A percentile compares a stretch with the other conserved stretches of the same genome.
phyloP scores from a whole-genome alignment of 139 green algal species.

The Pedinophyceae sp. region DNA sequence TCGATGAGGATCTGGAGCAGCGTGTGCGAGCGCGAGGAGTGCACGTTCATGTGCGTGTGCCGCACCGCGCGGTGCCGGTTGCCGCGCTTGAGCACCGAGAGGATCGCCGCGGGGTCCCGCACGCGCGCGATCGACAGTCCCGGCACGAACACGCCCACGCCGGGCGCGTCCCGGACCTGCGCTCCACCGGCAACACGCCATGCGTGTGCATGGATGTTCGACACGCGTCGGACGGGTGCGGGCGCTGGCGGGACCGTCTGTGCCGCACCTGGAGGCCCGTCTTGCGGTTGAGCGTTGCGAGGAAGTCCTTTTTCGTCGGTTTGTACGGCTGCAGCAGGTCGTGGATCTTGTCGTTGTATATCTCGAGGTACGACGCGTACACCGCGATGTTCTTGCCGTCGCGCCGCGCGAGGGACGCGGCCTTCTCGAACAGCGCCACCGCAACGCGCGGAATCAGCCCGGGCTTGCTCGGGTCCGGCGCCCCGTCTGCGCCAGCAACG shows the following conservation, averaged over 20 bases:
- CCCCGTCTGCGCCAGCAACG: neutral
- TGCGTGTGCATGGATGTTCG: too few species aligned
- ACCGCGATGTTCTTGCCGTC: slow-evolving; percentile 7
- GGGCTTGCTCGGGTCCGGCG: slow-evolving; percentile 1
- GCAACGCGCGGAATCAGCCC: slow-evolving; percentile 39
- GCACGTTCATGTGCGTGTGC: slow-evolving; percentile 47
- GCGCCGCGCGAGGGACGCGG: slow-evolving; percentile 8
- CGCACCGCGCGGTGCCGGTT: slow-evolving; percentile 12
- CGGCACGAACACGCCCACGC: neutral
- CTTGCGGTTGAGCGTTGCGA: slow-evolving; percentile 20
- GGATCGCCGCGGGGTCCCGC: neutral
- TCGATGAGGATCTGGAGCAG: slow-evolving; percentile 38
- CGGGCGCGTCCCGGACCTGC: neutral
- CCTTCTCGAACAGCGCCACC: slow-evolving; percentile 29
- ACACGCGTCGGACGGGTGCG: too few species aligned
- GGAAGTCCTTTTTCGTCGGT: slow-evolving; percentile 9
- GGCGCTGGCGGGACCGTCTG: too few species aligned
- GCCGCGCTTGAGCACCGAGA: neutral
- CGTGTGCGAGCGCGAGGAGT: slow-evolving; percentile 33
- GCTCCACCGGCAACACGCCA: too few species aligned
- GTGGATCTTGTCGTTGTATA: slow-evolving; percentile 54
- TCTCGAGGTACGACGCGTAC: slow-evolving; percentile 38
- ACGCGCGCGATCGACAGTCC: neutral
- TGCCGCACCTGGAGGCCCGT: slow-evolving; percentile 10
- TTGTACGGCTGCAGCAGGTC: slow-evolving; percentile 59